These are phyloP conservation scores for Globisporangium sylvaticum DNA, from an alignment of 352 stramenopile species.

Conservation along the genomic window DNA sequence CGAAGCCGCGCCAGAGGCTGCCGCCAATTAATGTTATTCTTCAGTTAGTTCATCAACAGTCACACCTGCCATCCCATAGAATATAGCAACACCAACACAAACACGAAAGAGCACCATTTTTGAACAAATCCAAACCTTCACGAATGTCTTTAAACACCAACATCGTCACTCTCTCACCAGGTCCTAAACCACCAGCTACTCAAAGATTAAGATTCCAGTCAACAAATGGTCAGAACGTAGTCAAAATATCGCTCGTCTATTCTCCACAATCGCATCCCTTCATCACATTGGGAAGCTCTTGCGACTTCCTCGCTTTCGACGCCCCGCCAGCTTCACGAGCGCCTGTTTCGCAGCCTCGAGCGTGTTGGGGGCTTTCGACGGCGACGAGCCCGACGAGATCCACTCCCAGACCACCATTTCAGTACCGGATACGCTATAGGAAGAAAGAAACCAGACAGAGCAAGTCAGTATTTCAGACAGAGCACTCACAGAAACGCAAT, in stretches of 20 bases:
- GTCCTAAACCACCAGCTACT: neutral
- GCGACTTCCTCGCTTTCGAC: conserved; percentile 10
- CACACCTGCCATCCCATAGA: neutral
- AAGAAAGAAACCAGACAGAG: neutral
- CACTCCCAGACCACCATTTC: conserved; percentile 62
- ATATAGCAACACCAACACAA: neutral
- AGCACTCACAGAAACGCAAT: too few species aligned
- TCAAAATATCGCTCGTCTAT: neutral
- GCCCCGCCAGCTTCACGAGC: conserved; percentile 10
- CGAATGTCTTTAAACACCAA: neutral
- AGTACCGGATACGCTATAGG: conserved; percentile 30
- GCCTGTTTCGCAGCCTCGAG: conserved; percentile 10
- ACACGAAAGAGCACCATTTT: neutral
- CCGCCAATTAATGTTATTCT: neutral
- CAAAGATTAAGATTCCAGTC: neutral
- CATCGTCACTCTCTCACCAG: neutral
- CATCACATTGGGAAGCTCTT: conserved; percentile 20
- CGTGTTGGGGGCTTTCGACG: conserved; percentile 18
- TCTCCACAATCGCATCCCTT: neutral
- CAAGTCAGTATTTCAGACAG: too few species aligned
- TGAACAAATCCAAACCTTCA: neutral
- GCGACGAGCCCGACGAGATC: conserved; percentile 39
- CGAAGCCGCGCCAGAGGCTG: neutral
- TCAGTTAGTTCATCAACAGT: neutral
- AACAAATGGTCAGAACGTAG: neutral